Conservation (phyloP, 345 rosid genomes). For the Leavenworthia alabamica region DNA sequence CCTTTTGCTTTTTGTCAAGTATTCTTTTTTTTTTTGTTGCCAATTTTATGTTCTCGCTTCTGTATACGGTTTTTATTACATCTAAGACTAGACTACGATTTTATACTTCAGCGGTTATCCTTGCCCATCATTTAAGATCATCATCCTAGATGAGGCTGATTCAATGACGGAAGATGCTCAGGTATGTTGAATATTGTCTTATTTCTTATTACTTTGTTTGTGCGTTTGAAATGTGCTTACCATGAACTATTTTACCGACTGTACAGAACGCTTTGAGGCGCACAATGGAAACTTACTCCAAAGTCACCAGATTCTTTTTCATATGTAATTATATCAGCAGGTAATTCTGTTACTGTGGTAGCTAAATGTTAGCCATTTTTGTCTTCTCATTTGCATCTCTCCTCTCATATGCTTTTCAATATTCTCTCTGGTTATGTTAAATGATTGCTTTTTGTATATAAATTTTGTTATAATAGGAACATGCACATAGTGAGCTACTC, state of each 20-base stretch:
- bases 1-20: background rate
- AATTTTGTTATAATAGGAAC: background rate
- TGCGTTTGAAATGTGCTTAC: background rate
- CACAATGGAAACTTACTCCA: conserved; percentile 94
- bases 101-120: conserved; percentile 62
- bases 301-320: conserved; percentile 91
- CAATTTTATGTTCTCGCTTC: background rate
- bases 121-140: conserved; percentile 85
- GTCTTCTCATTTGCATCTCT: background rate
- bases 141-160: conserved; percentile 93
- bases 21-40: background rate
- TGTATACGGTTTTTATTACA: background rate
- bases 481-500: background rate
- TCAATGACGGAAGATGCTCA: conserved; percentile 99
- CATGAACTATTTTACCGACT: background rate
- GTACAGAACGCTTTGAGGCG: conserved; percentile 85
- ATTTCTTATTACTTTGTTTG: background rate
- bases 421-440: background rate
- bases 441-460: background rate
- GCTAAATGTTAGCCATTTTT: background rate
- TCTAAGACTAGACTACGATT: background rate
- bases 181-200: conserved; percentile 37
- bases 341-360: conserved; percentile 30
- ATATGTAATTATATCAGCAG: conserved; percentile 97
- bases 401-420: background rate